phyloP scores from a whole-genome alignment of 176 grass and related monocot genomes.

The Hordeum marinum region DNA sequence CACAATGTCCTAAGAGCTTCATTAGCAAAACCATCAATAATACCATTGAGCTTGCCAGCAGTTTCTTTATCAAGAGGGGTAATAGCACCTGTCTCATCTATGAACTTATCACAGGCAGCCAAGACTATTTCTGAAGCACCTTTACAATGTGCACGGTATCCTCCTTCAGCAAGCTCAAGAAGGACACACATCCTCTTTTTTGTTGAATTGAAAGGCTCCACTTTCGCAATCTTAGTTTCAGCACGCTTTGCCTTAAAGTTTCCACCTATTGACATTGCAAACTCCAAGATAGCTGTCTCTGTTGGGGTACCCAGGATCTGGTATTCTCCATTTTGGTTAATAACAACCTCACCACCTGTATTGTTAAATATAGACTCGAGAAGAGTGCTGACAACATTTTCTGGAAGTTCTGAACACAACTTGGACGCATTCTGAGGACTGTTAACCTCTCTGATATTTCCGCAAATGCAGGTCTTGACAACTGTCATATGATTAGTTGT shows the following conservation, averaged over 20 bases:
- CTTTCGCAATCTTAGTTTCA: constrained; percentile 69
- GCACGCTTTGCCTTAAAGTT: constrained; percentile 63
- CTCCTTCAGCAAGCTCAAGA: constrained; percentile 65
- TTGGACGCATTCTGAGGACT: constrained; percentile 42
- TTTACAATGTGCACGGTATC: constrained; percentile 70
- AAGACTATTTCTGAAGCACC: constrained; percentile 96
- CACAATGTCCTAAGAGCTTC: constrained; percentile 92
- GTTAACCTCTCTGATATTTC: constrained; percentile 56
- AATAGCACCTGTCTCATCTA: constrained; percentile 62
- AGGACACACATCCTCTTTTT: constrained; percentile 95
- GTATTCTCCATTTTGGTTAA: constrained; percentile 52
- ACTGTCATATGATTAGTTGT: constrained; percentile 98
- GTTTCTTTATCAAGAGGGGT: constrained; percentile 56
- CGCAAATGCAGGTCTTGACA: constrained; percentile 84
- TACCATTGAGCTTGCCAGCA: constrained; percentile 55
- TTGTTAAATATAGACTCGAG: constrained; percentile 94
- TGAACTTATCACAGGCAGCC: constrained; percentile 66
- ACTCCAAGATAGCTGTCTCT: constrained; percentile 84
- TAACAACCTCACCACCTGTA: constrained; percentile 88
- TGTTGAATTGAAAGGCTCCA: constrained; percentile 96
- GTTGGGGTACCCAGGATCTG: constrained; percentile 91
- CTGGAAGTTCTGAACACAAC: constrained; percentile 67
- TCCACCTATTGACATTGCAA: constrained; percentile 88
- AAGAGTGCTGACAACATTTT: constrained; percentile 54
- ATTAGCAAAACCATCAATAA: constrained; percentile 73